Percentiles rank a stretch among this genome's conserved stretches.
Conservation (phyloP, 139 green algal genomes). For the Chlamydomonas schloesseri region DNA sequence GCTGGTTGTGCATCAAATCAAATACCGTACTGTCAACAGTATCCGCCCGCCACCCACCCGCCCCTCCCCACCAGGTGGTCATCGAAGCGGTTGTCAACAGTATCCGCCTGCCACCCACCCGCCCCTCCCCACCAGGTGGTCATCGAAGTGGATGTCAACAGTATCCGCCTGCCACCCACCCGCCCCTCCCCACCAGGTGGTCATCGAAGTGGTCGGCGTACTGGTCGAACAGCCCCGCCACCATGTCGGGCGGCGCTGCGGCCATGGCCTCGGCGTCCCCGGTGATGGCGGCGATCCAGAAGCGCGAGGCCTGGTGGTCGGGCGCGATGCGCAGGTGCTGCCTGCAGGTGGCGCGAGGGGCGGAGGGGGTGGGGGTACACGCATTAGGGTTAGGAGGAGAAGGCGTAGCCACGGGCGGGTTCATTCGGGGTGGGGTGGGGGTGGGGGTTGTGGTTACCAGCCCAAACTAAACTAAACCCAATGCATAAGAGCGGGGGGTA, state of each 20-base stretch:
- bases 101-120: too few relatives aligned
- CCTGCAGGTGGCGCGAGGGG: conserved; percentile 30
- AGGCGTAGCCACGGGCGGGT: background rate
- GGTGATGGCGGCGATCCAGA: conserved; percentile 67
- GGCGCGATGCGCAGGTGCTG: conserved; percentile 59
- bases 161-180: too few relatives aligned
- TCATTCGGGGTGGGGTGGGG: too few relatives aligned
- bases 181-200: conserved; percentile 54
- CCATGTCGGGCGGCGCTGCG: conserved; percentile 25
- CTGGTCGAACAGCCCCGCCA: conserved; percentile 67
- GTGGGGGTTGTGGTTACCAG: too few relatives aligned
- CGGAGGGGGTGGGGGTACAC: background rate
- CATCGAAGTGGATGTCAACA: too few relatives aligned
- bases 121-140: background rate
- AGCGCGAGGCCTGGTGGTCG: conserved; percentile 45
- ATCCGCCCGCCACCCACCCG: too few relatives aligned
- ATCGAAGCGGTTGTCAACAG: too few relatives aligned
- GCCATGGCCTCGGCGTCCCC: conserved; percentile 34
- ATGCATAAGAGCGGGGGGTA: too few relatives aligned
- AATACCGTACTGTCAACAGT: too few relatives aligned
- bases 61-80: background rate
- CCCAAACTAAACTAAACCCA: too few relatives aligned
- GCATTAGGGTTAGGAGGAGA: too few relatives aligned
- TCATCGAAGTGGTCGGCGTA: conserved; percentile 70
- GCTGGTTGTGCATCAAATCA: too few relatives aligned